Evolutionary conservation across 345 rosid genomes (phyloP), one percentile per base, ranked within the genome.

Genomic region (Lepidium aucheri): DNA sequence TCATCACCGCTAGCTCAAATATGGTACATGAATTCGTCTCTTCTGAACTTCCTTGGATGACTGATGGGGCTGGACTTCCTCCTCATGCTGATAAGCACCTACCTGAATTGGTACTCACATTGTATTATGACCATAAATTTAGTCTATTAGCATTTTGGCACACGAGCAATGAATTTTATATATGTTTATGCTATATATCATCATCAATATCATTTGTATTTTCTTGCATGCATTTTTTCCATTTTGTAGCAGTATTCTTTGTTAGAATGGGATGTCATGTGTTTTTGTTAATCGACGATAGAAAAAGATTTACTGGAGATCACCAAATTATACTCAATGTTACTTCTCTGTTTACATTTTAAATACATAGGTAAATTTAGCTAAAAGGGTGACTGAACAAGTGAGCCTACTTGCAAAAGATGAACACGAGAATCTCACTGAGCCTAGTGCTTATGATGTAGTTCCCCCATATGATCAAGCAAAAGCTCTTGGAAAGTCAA

Each of bases 381-480:
- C 89, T 42, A 91, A 87, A 84, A 95, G 84, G 74, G 97, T 95
- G 63, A 95, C 97, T 5, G 97, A 85, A 73, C 98, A 91, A 86
- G 98, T 95, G 45, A 78, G 90, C 69, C 57, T 81, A 54, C 96
- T 91, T 57, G 98, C 98, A 38, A 84, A 81, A 84, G 94, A 87
- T 76, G 98, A 95, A 78, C 85, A 89, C 77, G 96, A 87, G 68
- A 77, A 81, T 76, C 89, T 82, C 67, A 73, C 87, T 24, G 91
- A 89, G 85, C 69, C 85, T 69, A 79, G 83, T 61, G 76, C 83
- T 6, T 86, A 82, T 47, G 84, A 85, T 78, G 79, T 86, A 40
- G 82, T 82, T 74, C 96, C 76, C 46, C 96, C 95, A 32, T 95
- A 95, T 81, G 99, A 95, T 76, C 97, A 95, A 87, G 99, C 99